Evolutionary conservation across 164 flowering plant genomes (phyloP), one percentile per base, ranked within the genome.

Genomic region (Liriodendron chinense): DNA sequence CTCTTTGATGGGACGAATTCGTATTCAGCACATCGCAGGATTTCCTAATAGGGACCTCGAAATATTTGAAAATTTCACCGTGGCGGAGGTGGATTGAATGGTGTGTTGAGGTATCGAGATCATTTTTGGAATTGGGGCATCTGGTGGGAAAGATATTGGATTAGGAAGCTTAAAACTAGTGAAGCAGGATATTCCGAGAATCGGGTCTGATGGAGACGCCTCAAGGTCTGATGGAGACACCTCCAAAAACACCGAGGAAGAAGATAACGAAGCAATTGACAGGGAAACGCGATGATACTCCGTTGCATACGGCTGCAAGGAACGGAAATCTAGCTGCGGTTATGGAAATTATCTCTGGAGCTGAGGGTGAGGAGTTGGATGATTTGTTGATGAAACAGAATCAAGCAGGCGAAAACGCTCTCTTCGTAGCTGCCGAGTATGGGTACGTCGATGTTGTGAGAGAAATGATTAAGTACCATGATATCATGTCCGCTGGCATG

Each of bases 401-500:
- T 72, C 92, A 88, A 47, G 78, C 96, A 0, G 97, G 97, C 0
- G 99, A 96, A 80, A 94, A 98, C 0, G 88, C 96, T 1, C 86
- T 96, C 16, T 96, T 85, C 75, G 98, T 90, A 4, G 98, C 97
- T 12, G 91, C 92, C 5, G 99, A 96, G 70, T 88, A 89, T 82
- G 99, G 98, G n/a, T 80, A 86, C 76, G 87, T 86, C 75, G 94
- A 90, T 78, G 26, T 96, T 24, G 95, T 92, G 9, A 80, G 77
- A 72, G 95, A 88, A 86, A 84, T 96, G 96, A 90, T 94, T 28
- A 86, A 87, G 61, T 86, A 78, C 73, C 87, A 88, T 83, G 96
- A 91, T 79, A 81, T 88, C 43, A 85, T 49, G 9, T 81, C 87
- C 34, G 98, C 95, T 62, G 87, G 89, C 20, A 89, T 94, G 76